These are phyloP conservation scores for Talaromyces sp. DNA, from an alignment of 2,329 filamentous ascomycete genomes.

Conservation along the genomic window DNA sequence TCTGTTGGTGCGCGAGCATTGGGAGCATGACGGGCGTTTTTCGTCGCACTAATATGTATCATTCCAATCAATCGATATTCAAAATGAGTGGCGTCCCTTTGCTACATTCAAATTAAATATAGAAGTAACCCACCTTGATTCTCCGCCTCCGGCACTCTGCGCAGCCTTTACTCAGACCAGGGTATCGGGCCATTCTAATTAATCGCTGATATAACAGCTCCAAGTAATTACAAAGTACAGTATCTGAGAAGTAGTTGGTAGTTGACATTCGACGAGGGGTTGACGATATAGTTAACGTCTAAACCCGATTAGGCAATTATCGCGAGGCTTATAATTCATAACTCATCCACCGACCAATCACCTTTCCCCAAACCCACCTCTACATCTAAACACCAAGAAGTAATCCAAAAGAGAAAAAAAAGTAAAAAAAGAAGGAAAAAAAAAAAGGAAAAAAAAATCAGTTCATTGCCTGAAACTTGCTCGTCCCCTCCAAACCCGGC, in stretches of 20 bases:
- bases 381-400: neutral
- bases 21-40: neutral
- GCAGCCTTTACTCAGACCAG: neutral
- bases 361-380: neutral
- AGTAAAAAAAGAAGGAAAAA: too few species aligned
- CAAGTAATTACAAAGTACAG: too few species aligned
- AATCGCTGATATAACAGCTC: neutral
- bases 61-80: neutral
- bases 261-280: too few species aligned
- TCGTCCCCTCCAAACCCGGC: neutral
- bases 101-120: rapidly evolving
- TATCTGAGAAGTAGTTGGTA: too few species aligned
- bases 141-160: neutral
- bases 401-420: too few species aligned
- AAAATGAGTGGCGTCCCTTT: too few species aligned
- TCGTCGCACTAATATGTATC: neutral
- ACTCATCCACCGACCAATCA: neutral
- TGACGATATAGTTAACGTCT: too few species aligned
- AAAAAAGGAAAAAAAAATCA: neutral
- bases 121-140: neutral
- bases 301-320: neutral
- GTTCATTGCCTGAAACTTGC: neutral
- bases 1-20: neutral
- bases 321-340: neutral
- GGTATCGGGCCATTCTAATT: neutral